Percentiles rank a stretch among this genome's conserved stretches.
Conservation (phyloP, 2,329 filamentous ascomycete species). For the Cryphonectria naterciae region DNA sequence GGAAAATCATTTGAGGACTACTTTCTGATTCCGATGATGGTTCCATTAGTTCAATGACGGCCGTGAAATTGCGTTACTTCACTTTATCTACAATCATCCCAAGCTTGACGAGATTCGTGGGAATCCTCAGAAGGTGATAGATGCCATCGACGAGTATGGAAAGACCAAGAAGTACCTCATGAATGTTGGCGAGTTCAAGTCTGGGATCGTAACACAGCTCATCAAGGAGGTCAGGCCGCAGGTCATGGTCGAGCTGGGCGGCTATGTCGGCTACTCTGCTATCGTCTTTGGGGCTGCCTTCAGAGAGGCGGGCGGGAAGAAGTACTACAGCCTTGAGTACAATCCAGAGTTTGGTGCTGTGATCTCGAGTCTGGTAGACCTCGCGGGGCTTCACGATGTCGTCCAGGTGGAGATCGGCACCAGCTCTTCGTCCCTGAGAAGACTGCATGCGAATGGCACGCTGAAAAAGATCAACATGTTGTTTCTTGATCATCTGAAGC, state of each 20-base stretch:
- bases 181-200: constrained; percentile 79
- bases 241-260: constrained; percentile 69
- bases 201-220: constrained; percentile 68
- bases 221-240: constrained; percentile 63
- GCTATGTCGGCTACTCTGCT: constrained; percentile 81
- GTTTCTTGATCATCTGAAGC: constrained; percentile 83
- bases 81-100: constrained; percentile 67
- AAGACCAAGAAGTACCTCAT: constrained; percentile 71
- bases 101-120: constrained; percentile 66
- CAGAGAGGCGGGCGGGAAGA: constrained; percentile 62
- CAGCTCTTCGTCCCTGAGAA: constrained; percentile 66
- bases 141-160: constrained; percentile 70
- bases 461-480: constrained; percentile 69
- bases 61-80: constrained; percentile 73
- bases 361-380: constrained; percentile 68
- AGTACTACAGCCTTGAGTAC: constrained; percentile 73
- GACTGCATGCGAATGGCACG: constrained; percentile 57
- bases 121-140: constrained; percentile 65
- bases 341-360: constrained; percentile 76
- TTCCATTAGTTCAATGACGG: constrained; percentile 70
- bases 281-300: constrained; percentile 74
- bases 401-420: constrained; percentile 73
- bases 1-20: no score
- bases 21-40: background rate
- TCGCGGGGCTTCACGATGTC: constrained; percentile 72